Evolutionary conservation across 2,329 filamentous ascomycete species (phyloP).

Genomic region (Cladophialophora chaetospira): DNA sequence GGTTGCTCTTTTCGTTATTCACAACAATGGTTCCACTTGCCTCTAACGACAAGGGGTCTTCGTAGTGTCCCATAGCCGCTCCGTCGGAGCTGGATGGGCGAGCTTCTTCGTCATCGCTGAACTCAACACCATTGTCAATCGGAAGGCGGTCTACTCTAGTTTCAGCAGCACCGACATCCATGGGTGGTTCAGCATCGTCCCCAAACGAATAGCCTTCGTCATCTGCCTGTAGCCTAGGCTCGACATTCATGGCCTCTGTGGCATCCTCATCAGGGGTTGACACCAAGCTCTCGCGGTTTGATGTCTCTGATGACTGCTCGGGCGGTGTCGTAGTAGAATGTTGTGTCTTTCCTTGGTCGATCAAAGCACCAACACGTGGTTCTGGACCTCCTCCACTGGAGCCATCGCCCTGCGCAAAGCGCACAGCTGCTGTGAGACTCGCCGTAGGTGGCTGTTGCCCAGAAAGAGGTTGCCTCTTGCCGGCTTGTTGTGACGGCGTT

Average conservation of each 20-base stretch:
- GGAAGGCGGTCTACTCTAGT: neutral
- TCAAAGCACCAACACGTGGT: neutral
- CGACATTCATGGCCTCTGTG: neutral
- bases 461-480: neutral
- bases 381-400: neutral
- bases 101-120: constrained; percentile 21
- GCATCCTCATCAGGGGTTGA: neutral
- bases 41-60: neutral
- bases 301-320: neutral
- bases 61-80: neutral
- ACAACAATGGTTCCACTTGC: neutral
- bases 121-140: constrained; percentile 16
- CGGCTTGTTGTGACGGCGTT: neutral
- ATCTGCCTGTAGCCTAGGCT: neutral
- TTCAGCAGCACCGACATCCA: neutral
- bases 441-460: too few species aligned
- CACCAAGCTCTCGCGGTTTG: neutral
- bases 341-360: neutral
- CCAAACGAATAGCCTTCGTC: neutral
- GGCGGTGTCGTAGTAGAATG: neutral
- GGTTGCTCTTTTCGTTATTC: too few species aligned
- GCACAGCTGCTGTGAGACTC: neutral
- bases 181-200: neutral
- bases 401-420: neutral
- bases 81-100: neutral